These are phyloP conservation scores for Tetrahymena thermophila DNA, from an alignment of 73 alveolate genomes.

Conservation along the genomic window DNA sequence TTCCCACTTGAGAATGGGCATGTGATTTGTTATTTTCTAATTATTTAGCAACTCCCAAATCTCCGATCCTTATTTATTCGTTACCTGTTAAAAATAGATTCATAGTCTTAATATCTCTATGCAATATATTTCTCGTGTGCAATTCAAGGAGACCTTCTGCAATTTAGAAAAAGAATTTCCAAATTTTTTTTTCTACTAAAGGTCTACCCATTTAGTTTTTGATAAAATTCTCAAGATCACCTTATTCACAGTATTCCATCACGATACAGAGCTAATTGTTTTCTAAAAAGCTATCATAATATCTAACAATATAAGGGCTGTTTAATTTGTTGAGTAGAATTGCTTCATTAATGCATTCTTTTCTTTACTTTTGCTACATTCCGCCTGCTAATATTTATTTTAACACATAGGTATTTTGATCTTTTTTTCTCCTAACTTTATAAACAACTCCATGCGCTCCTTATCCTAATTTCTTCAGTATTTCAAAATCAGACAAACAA, in stretches of 20 bases:
- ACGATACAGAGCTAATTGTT: conserved; percentile 67
- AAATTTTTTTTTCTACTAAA: conserved; percentile 67
- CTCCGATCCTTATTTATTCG: conserved; percentile 72
- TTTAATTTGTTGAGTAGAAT: conserved; percentile 43
- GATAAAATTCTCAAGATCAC: conserved; percentile 70
- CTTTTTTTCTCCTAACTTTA: conserved; percentile 72
- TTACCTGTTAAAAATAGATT: conserved; percentile 61
- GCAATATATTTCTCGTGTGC: conserved; percentile 77
- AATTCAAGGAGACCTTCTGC: conserved; percentile 73
- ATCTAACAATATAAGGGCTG: conserved; percentile 68
- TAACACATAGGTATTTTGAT: conserved; percentile 52
- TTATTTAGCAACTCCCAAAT: conserved; percentile 67
- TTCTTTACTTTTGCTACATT: conserved; percentile 33
- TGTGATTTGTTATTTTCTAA: conserved; percentile 9
- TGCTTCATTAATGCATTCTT: conserved; percentile 51
- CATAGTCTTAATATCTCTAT: conserved; percentile 80
- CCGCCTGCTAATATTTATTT: conserved; percentile 53
- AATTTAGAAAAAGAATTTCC: conserved; percentile 83
- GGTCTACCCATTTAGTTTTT: conserved; percentile 58
- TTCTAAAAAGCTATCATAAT: conserved; percentile 79
- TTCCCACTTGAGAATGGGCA: conserved; percentile 40
- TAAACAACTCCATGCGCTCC: conserved; percentile 88
- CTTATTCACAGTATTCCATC: conserved; percentile 96
- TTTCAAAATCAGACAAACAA: conserved; percentile 56
- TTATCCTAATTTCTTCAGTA: conserved; percentile 70